Base-by-base conservation (phyloP, 306 rosid genomes). In the Lathyrus oleraceus region DNA sequence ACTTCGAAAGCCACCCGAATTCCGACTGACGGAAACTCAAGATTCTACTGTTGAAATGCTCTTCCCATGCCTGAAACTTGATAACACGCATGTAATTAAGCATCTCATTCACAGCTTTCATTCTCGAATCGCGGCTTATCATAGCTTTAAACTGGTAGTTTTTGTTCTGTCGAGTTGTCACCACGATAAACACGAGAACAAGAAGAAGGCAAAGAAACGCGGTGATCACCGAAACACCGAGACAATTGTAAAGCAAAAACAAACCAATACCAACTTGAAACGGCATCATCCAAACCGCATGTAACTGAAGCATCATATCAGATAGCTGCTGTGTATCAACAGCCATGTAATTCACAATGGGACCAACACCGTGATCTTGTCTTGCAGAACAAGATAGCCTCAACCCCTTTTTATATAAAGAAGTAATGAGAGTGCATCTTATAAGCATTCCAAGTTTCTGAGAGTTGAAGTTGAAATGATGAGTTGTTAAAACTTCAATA, bases 1-100 rank as follows among this genome's bases (percentile, higher is more conserved):
- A 94, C 88, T 84, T 94, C 60, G 88, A 32, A 36, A 94, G 82
- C 98, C 98, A 94, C 54, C 83, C 83, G 49, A 84, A 94, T 72
- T 94, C 98, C 0, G 82, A 81, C 32, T 59, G 63, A 1, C 98
- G 96, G 68, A 84, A 87, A 4, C 60, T 57, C 69, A 67, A 76
- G 40, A 94, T 80, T 44, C 96, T 90, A 71, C 75, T 73, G 43
- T 87, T 88, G 86, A 94, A 94, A 73, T 90, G 92, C 12, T 94
- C 87, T 67, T 94, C 98, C 98, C 98, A 94, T 8, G 98, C 97
- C 62, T 90, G 98, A 75, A 94, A 94, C 91, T 94, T 94, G 67
- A 94, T 94, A 68, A 90, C 98, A 2, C 98, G 84, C 97, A 88
- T 88, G 81, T 94, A 88, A 65, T 91, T 94, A 17, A 94, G 95